Conservation (phyloP, 2,329 filamentous ascomycete genomes). For the Fusarium miscanthi region DNA sequence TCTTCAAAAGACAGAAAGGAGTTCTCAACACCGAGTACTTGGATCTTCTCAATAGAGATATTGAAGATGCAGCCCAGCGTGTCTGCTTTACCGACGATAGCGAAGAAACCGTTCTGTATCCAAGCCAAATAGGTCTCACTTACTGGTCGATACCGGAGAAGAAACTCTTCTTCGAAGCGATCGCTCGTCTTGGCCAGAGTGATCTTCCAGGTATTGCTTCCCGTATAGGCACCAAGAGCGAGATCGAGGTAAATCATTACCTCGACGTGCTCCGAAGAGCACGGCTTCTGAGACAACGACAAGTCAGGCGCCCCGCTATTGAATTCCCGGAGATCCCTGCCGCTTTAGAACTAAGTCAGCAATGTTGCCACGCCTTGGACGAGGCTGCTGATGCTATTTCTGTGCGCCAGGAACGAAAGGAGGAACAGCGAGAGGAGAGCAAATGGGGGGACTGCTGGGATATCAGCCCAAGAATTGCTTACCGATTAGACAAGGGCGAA, state of each 20-base stretch:
- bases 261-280: constrained; percentile 69
- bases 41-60: constrained; percentile 66
- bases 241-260: constrained; percentile 78
- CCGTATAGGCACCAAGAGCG: constrained; percentile 76
- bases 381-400: constrained; percentile 74
- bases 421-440: constrained; percentile 68
- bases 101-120: constrained; percentile 46
- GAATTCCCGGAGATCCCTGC: constrained; percentile 71
- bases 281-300: constrained; percentile 54
- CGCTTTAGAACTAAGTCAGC: constrained; percentile 75
- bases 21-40: constrained; percentile 61
- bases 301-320: constrained; percentile 49
- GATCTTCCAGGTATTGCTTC: constrained; percentile 71
- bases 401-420: constrained; percentile 70
- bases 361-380: constrained; percentile 75
- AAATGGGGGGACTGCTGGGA: constrained; percentile 76
- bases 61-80: constrained; percentile 62
- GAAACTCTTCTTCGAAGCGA: constrained; percentile 71
- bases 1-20: constrained; percentile 60
- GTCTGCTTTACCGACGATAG: constrained; percentile 48
- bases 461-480: constrained; percentile 60
- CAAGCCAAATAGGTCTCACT: constrained; percentile 73
- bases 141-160: constrained; percentile 80
- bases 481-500: constrained; percentile 43
- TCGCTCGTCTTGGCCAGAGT: constrained; percentile 72